Conservation (phyloP, 2,329 filamentous ascomycete genomes). For the Trichoderma koningiopsis region DNA sequence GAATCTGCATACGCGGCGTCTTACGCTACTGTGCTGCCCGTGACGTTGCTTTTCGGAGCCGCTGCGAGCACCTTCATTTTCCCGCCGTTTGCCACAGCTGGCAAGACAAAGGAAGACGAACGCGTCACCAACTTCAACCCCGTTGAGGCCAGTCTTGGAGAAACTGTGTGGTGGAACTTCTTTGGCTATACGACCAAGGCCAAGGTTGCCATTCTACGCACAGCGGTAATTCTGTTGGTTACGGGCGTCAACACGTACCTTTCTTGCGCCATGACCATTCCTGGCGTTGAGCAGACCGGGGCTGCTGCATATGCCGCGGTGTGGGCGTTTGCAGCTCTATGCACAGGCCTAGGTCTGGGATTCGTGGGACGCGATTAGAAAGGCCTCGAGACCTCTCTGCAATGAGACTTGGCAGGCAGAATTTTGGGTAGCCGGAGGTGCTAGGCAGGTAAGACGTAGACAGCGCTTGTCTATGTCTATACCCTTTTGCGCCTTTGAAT, state of each 20-base stretch:
- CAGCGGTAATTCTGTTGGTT: slow-evolving; percentile 58
- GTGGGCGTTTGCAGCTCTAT: slow-evolving; percentile 68
- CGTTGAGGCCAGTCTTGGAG: slow-evolving; percentile 62
- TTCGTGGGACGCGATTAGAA: slow-evolving; percentile 50
- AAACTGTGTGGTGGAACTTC: slow-evolving; percentile 73
- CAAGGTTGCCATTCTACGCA: slow-evolving; percentile 66
- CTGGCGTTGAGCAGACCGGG: slow-evolving; percentile 69
- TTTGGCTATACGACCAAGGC: slow-evolving; percentile 68
- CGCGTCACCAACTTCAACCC: slow-evolving; percentile 62
- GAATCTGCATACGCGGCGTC: slow-evolving; percentile 66
- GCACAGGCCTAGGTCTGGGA: slow-evolving; percentile 60
- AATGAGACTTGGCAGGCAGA: slow-evolving; percentile 10
- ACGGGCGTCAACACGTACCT: slow-evolving; percentile 64
- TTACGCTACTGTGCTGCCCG: slow-evolving; percentile 62
- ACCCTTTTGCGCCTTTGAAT: background rate
- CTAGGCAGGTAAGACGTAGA: background rate
- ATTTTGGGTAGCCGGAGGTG: background rate
- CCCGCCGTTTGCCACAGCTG: slow-evolving; percentile 62
- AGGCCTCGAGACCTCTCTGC: background rate
- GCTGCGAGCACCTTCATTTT: slow-evolving; percentile 80
- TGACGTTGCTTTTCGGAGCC: slow-evolving; percentile 61
- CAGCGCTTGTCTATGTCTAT: background rate
- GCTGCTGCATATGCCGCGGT: slow-evolving; percentile 72
- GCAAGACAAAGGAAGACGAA: slow-evolving; percentile 51
- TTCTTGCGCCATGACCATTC: slow-evolving; percentile 66